phyloP scores from a whole-genome alignment of 208 protist species.

The Leishmania amazonensis region DNA sequence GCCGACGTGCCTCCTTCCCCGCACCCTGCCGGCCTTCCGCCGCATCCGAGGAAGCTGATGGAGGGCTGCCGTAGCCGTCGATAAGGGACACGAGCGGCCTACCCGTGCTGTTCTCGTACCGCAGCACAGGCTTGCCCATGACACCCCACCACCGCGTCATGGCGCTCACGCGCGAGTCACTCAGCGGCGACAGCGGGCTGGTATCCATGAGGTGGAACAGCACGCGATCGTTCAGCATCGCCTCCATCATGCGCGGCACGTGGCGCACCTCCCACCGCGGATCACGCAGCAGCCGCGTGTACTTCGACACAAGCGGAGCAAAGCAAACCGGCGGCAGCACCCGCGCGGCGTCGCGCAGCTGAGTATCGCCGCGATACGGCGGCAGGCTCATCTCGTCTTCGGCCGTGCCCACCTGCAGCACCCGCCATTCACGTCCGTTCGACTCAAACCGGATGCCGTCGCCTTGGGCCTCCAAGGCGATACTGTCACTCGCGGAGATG shows the following conservation, averaged over 20 bases:
- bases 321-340: slow-evolving; percentile 39
- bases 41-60: neutral
- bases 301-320: slow-evolving; percentile 38
- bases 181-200: slow-evolving; percentile 44
- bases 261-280: slow-evolving; percentile 32
- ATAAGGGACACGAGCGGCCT: slow-evolving; percentile 20
- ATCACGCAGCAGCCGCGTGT: slow-evolving; percentile 37
- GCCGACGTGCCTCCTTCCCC: neutral
- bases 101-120: slow-evolving; percentile 27
- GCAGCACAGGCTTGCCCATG: slow-evolving; percentile 39
- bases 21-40: neutral
- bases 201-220: slow-evolving; percentile 64
- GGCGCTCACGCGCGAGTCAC: slow-evolving; percentile 54
- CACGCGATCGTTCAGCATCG: slow-evolving; percentile 67
- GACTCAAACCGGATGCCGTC: slow-evolving; percentile 29
- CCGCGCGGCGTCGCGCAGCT: slow-evolving; percentile 35
- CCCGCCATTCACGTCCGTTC: slow-evolving; percentile 35
- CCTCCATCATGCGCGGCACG: slow-evolving; percentile 48
- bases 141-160: slow-evolving; percentile 64
- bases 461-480: slow-evolving; percentile 4
- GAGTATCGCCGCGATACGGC: slow-evolving; percentile 27
- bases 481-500: slow-evolving; percentile 3
- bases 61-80: slow-evolving; percentile 3
- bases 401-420: slow-evolving; percentile 21
- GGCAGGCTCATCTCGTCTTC: slow-evolving; percentile 27